Base-by-base conservation (phyloP, 768 basidiomycete species). In the Kwoniella botswanensis region DNA sequence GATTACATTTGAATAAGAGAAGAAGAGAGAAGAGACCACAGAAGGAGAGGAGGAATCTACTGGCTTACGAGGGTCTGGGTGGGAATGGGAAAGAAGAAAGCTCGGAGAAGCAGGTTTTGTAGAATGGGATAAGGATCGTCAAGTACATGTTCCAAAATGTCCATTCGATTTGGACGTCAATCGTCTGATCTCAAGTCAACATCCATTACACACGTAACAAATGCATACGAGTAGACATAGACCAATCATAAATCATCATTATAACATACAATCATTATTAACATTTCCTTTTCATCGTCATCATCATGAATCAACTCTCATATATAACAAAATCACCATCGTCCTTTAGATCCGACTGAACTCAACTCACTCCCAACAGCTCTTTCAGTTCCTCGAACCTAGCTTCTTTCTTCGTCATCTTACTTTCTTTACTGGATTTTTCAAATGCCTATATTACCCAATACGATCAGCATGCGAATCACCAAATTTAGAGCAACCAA, bases 391-490 rank as follows among this genome's bases (percentile, higher is more conserved):
- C 93, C 87, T 93, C 91, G 53, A 93, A 84, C 71, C 92, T 87
- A 2, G 93, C 92, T 83, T 94, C 90, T 79, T 89, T 89, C 84
- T 89, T 91, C 74, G 92, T 88, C 43, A 90, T 88, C 66, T 87
- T 88, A 0, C 90, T 92, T 77, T 94, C 93, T 10, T 86, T 90
- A 53, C 86, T 87, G 76, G 90, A 90, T 78, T 89, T 91, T 0
- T 92, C 93, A 82, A 94, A 94, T 0, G 93, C 93, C 92, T 94
- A 68, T 42, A 63, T 4, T 12, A 15, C 93, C 93, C 92, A 93
- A 68, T 42, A 63, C 4, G 11, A 17, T 4, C 53, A 35, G 12
- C 22, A 54, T 29, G 21, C 56, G 21, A 57, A 9, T 55, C n/a
- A 41, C 41, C 56, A 7, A 54, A 53, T 22, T 15, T 2, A 13